Base-by-base conservation (phyloP, 805 yeast genomes). In the Kodamaea leandrae region DNA sequence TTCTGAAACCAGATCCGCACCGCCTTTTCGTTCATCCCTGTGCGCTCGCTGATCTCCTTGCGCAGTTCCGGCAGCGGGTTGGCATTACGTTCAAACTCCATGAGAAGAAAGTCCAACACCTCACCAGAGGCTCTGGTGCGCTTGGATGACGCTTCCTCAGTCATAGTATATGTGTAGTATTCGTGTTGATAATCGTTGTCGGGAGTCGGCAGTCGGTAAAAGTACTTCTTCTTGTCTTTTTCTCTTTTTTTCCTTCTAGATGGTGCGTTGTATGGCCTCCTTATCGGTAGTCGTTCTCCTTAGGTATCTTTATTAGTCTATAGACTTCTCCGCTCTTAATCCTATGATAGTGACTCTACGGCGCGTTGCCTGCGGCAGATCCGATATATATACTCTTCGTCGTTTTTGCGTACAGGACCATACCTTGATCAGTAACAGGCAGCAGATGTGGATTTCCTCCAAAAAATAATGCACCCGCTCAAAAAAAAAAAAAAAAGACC, bases 1-100 rank as follows among this genome's bases (percentile, higher is more conserved):
- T 88, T 88, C 60, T 89, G 97, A 55, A 87, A 89, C 96, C 96
- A 89, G 32, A 89, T 89, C 41, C 96, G 73, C 2, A 89, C 96
- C 10, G 90, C 86, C 47, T 93, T 76, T 52, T 89, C 96, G 10
- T 89, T 78, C 86, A 88, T 82, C 14, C 83, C 85, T 1, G 95
- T 85, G 45, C 73, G 72, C 2, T 74, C 78, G 28, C 93, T 80
- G 27, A 89, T 79, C 21, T 71, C 75, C 53, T 82, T 82, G 29
- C 96, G 68, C 42, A 76, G 75, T 29, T 82, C 82, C 0, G 90
- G 80, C 21, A 78, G 71, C 0, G 96, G 96, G 50, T 83, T 86
- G 21, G 86, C 83, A 50, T 86, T 86, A 38, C 65, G 68, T 38
- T 74, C 76, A 57, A 86, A 89, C 56, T 85, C 95, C 21, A 69